Evolutionary conservation across 2,329 filamentous ascomycete species (phyloP).

Genomic region (Talaromyces funiculosus): DNA sequence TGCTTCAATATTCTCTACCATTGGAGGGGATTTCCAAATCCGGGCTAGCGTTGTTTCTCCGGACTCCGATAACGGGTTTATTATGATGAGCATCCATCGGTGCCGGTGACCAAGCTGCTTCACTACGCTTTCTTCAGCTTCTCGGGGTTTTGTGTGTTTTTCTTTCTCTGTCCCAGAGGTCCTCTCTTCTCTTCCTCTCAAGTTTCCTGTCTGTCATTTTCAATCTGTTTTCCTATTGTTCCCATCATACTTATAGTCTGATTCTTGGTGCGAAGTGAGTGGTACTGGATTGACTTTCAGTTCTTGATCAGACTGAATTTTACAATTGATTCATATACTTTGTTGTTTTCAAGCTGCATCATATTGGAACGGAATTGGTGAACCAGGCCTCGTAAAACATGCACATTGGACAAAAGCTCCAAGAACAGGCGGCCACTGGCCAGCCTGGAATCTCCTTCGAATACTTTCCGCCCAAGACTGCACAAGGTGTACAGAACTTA

Average conservation of each 20-base stretch:
- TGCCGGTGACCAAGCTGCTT: slow-evolving; percentile 2
- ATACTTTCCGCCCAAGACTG: slow-evolving; percentile 96
- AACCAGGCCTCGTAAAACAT: no score
- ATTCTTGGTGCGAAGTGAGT: not conserved
- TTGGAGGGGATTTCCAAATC: slow-evolving; percentile 11
- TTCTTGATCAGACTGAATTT: not conserved
- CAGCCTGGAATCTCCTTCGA: slow-evolving; percentile 96
- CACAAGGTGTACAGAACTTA: slow-evolving; percentile 86
- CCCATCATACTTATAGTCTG: not conserved
- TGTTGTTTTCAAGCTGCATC: not conserved
- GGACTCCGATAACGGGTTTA: slow-evolving; percentile 15
- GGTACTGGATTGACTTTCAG: not conserved
- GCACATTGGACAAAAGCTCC: slow-evolving; percentile 92
- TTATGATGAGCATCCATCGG: not conserved
- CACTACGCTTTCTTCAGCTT: not conserved
- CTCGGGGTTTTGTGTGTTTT: not conserved
- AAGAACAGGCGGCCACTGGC: slow-evolving; percentile 70
- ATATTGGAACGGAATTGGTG: not conserved
- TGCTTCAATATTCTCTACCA: not conserved
- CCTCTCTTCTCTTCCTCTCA: not conserved
- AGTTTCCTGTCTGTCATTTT: not conserved
- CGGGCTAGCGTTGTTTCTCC: slow-evolving; percentile 13
- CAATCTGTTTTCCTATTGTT: not conserved
- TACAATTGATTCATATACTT: not conserved
- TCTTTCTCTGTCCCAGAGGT: not conserved